These are phyloP conservation scores for Beauveria pseudobassiana DNA, from an alignment of 2,329 filamentous ascomycete genomes.

Conservation along the genomic window DNA sequence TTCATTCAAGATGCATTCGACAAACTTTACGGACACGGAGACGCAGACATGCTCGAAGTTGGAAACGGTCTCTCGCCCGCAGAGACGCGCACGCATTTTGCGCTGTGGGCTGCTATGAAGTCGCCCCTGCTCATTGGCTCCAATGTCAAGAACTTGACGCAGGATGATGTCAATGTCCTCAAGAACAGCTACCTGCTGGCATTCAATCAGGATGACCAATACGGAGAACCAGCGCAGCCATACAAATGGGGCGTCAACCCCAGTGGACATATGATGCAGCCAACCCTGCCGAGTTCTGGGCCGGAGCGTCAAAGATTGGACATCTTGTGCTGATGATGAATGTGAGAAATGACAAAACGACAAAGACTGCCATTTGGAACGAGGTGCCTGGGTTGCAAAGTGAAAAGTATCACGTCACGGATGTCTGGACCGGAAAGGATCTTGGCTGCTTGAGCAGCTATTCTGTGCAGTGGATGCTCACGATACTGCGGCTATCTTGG, in stretches of 20 bases:
- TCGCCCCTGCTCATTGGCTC: slow-evolving; percentile 42
- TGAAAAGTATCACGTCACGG: slow-evolving; percentile 30
- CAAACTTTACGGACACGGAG: slow-evolving; percentile 41
- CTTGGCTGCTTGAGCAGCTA: slow-evolving; percentile 28
- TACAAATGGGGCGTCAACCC: slow-evolving; percentile 41
- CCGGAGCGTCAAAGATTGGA: slow-evolving; percentile 33
- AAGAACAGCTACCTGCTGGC: slow-evolving; percentile 31
- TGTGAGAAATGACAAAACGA: slow-evolving; percentile 23
- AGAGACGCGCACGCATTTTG: slow-evolving; percentile 43
- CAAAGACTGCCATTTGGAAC: slow-evolving; percentile 30
- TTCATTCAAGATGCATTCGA: slow-evolving; percentile 35
- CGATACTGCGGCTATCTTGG: slow-evolving; percentile 26
- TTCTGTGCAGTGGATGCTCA: slow-evolving; percentile 24
- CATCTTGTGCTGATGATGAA: slow-evolving; percentile 43
- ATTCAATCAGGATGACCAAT: slow-evolving; percentile 39
- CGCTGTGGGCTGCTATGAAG: slow-evolving; percentile 44
- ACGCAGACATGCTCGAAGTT: slow-evolving; percentile 44
- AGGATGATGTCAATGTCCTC: slow-evolving; percentile 31
- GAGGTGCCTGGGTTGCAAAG: slow-evolving; percentile 35
- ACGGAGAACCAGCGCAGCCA: slow-evolving; percentile 35
- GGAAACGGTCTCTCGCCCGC: slow-evolving; percentile 39
- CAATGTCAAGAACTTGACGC: slow-evolving; percentile 27
- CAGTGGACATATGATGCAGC: slow-evolving; percentile 42
- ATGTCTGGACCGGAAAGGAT: slow-evolving; percentile 38
- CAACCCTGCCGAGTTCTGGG: slow-evolving; percentile 43